Conservation (phyloP, 1,284 basidiomycete genomes). For the Pyrrhoderma noxium region DNA sequence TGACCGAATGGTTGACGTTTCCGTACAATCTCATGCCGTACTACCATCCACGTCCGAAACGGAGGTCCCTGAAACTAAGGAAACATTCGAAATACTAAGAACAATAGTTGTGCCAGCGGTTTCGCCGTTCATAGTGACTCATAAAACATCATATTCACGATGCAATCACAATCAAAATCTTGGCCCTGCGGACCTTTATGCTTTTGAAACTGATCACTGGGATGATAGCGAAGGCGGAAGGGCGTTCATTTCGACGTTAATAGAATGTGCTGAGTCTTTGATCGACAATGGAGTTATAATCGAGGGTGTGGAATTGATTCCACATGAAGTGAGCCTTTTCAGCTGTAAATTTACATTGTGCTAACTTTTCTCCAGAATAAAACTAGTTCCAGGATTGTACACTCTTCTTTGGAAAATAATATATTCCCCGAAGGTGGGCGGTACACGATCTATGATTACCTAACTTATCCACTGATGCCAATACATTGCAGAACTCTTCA, state of each 20-base stretch:
- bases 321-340: conserved; percentile 27
- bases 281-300: conserved; percentile 49
- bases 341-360: too few species aligned
- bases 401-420: conserved; percentile 31
- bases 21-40: conserved; percentile 51
- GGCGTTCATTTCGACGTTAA: conserved; percentile 42
- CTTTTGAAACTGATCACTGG: conserved; percentile 49
- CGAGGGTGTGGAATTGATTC: conserved; percentile 40
- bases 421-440: conserved; percentile 28
- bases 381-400: conserved; percentile 37
- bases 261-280: conserved; percentile 34
- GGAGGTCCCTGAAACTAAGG: conserved; percentile 21
- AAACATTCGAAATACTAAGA: conserved; percentile 54
- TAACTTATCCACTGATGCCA: too few species aligned
- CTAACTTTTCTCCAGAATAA: neutral
- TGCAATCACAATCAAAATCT: conserved; percentile 21
- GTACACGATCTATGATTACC: neutral
- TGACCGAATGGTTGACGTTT: conserved; percentile 66
- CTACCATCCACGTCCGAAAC: conserved; percentile 18
- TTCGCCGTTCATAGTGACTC: conserved; percentile 44
- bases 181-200: conserved; percentile 46
- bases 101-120: conserved; percentile 56
- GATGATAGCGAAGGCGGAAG: conserved; percentile 47
- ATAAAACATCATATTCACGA: conserved; percentile 45
- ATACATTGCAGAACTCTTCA: conserved; percentile 43